These are phyloP conservation scores for Teratosphaeria pseudoeucalypti DNA, from an alignment of 2,329 filamentous ascomycete species.

Conservation along the genomic window DNA sequence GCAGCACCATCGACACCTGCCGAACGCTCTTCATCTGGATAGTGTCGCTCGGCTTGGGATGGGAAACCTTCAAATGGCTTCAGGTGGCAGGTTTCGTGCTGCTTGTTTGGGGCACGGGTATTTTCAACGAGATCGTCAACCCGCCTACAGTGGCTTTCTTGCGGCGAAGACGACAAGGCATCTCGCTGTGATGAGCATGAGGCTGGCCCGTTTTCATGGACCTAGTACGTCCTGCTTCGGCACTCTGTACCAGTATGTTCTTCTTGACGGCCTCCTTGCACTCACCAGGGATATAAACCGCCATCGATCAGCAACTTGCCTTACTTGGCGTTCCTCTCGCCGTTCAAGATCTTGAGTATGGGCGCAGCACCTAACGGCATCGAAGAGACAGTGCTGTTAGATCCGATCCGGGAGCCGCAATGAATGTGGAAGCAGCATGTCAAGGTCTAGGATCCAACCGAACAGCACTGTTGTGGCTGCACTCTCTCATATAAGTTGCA, in stretches of 20 bases:
- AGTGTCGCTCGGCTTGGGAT: conserved; percentile 81
- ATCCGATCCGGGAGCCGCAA: background rate
- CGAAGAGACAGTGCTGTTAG: background rate
- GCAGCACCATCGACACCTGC: conserved; percentile 95
- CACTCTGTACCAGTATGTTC: background rate
- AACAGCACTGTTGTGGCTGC: too few species aligned
- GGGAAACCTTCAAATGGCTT: conserved; percentile 96
- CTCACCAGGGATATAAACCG: background rate
- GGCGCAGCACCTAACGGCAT: background rate
- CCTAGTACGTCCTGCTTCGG: background rate
- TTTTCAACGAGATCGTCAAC: conserved; percentile 89
- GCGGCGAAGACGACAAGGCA: conserved; percentile 13
- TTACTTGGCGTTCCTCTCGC: background rate
- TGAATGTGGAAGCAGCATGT: background rate
- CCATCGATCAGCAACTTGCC: background rate
- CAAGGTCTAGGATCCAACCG: background rate
- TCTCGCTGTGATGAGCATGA: conserved; percentile 5
- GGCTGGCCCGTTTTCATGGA: background rate
- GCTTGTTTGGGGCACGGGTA: conserved; percentile 89
- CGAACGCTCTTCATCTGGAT: conserved; percentile 98
- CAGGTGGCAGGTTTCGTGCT: conserved; percentile 82
- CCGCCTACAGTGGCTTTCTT: conserved; percentile 47
- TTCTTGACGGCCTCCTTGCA: background rate
- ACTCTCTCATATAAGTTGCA: too few species aligned
- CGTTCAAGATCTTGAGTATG: background rate